Base-by-base conservation (phyloP, 2,329 filamentous ascomycete genomes). In the Didymella segeticola region DNA sequence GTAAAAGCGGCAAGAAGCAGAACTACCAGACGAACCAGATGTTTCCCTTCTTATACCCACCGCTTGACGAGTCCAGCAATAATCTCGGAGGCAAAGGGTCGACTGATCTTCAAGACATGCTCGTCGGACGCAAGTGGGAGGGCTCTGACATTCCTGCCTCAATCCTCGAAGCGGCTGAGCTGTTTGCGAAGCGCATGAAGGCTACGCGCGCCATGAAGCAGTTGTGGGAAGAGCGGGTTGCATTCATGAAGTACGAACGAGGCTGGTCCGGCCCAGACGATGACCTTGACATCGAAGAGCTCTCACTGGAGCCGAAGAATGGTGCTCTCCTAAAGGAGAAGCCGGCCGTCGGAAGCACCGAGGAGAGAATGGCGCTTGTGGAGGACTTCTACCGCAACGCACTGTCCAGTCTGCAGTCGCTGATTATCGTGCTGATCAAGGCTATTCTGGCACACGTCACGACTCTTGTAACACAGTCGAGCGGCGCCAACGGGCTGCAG, bases 11-110 rank as follows among this genome's bases (percentile, higher is more conserved):
- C 1, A 99, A 99, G 80, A 99, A 99, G 72, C 95, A 99, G 69
- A 99, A 98, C 64, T 99, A 99, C 68, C 95, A 99, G 74, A 99
- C 95, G 0, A 99, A 99, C 69, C 95, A 99, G 67, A 95, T 97
- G 70, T 98, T 99, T 61, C 95, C 95, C 0, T 98, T 99, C 70
- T 87, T 99, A 78, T 99, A 99, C 64, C 95, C 95, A 2, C 95
- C 95, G 1, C 79, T 97, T 15, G 93, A 97, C 74, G 88, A 88
- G 57, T 88, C 86, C 20, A 96, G 92, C 75, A 96, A 96, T 70
- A 90, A 89, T 63, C 87, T 93, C 30, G 93, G 95, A 43, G 93
- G 93, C 1, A 97, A 96, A 71, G 93, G 93, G 11, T 85, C 83
- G 17, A 90, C 92, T 5, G 89, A 90, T 34, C 76, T 93, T 37